Base-by-base conservation (phyloP, 164 flowering plant genomes). In the Vitis cinerea region DNA sequence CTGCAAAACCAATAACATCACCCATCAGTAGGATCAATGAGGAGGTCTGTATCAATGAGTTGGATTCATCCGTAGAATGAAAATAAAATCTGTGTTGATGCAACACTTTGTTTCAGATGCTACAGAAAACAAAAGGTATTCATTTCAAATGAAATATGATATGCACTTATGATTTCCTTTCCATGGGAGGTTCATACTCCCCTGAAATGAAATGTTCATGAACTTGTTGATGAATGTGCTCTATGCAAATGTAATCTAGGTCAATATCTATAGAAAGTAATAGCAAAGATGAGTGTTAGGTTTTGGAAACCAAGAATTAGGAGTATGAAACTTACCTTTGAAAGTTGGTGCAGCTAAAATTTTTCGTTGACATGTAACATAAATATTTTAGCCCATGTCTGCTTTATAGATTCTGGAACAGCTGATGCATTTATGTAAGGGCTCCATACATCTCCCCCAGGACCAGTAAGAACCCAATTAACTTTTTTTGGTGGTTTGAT, bases 401-500 rank as follows among this genome's bases (percentile, higher is more conserved):
- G 78, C 77, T 69, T 79, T 60, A 71, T 71, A 17, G 81, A 73
- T 51, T 79, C 76, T n/a, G 82, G 77, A 44, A 80, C 78, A 69
- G 65, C 11, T 11, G 69, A 64, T 9, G 72, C 84, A 37, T 27
- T 72, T 14, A 81, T 56, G 58, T 69, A 77, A 59, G 85, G 77
- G 37, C 62, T 77, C 85, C 85, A 84, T 8, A 29, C 9, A 64
- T 79, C 79, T 17, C 81, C 83, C 29, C 69, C 55, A 30, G 79
- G 72, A 65, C 83, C 80, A 64, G 60, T 61, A 37, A 82, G 74
- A 61, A 82, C 85, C 88, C 88, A 84, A 9, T 74, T 80, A 12
- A 84, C 64, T 66, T 75, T 79, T 27, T 31, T 44, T 54, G 88
- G 85, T 11, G 65, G 75, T 48, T 59, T 60, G 64, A 61, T 1